Evolutionary conservation across 306 rosid genomes (phyloP).

Genomic region (Acacia crassicarpa): DNA sequence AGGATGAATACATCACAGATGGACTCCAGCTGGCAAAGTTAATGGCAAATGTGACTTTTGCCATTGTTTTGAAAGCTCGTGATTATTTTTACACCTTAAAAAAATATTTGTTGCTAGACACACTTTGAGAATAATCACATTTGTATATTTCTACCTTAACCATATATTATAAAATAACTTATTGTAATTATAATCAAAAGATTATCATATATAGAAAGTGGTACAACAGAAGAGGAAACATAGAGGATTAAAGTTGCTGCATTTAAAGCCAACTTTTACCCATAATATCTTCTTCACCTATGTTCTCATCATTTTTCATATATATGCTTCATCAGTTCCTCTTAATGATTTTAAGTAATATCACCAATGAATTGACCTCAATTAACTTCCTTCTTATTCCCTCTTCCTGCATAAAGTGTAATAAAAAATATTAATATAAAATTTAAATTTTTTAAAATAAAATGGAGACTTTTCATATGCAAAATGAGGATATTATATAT

Average conservation of each 20-base stretch:
- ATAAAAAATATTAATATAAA: neutral
- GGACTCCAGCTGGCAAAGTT: too few species aligned
- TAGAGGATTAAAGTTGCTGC: neutral
- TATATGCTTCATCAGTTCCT: neutral
- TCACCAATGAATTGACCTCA: neutral
- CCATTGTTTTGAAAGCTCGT: too few species aligned
- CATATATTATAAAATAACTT: neutral
- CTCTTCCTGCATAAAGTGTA: neutral
- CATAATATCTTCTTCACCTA: neutral
- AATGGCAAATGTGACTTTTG: too few species aligned
- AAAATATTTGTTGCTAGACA: too few species aligned
- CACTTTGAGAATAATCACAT: too few species aligned
- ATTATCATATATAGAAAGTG: neutral
- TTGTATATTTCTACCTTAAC: too few species aligned
- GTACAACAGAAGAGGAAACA: too few species aligned
- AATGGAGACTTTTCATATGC: neutral
- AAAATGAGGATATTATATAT: neutral
- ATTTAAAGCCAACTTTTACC: neutral
- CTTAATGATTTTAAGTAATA: neutral
- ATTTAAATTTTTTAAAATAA: neutral
- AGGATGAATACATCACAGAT: too few species aligned
- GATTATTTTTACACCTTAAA: too few species aligned
- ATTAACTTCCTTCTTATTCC: too few species aligned
- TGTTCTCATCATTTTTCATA: neutral
- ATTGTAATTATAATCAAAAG: neutral